A percentile compares a stretch with the other conserved stretches of the same genome.
These are phyloP conservation scores for Arthrinium puccinioides DNA, from an alignment of 2,329 filamentous ascomycete species.

Conservation along the genomic window DNA sequence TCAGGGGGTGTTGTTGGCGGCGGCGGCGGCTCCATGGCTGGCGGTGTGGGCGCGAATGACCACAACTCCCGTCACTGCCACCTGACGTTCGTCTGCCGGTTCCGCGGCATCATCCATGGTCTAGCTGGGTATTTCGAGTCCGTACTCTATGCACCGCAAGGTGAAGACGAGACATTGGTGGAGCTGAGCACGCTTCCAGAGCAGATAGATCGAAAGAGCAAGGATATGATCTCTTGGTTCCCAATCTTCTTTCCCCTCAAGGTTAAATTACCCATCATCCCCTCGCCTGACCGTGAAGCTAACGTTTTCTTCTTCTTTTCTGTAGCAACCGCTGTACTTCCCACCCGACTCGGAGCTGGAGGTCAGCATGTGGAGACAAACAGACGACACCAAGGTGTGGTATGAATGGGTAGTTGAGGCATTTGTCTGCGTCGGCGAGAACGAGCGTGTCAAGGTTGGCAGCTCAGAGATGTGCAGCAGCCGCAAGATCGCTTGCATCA, in stretches of 20 bases:
- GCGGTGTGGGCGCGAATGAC: conserved; percentile 76
- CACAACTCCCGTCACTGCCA: conserved; percentile 82
- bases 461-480: conserved; percentile 62
- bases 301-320: too few relatives aligned
- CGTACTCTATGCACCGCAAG: conserved; percentile 66
- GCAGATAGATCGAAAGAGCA: conserved; percentile 85
- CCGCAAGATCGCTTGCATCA: conserved; percentile 62
- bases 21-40: conserved; percentile 65
- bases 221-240: conserved; percentile 99
- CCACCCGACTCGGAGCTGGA: conserved; percentile 80
- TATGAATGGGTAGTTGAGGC: conserved; percentile 97
- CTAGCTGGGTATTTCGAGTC: conserved; percentile 94
- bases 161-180: conserved; percentile 43
- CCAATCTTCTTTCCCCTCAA: conserved; percentile 96
- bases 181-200: conserved; percentile 92
- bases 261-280: conserved; percentile 42
- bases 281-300: not conserved
- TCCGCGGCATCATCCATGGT: conserved; percentile 81
- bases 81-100: conserved; percentile 68
- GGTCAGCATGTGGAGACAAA: conserved; percentile 92
- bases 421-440: conserved; percentile 58
- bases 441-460: conserved; percentile 56
- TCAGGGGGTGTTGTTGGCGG: conserved; percentile 59
- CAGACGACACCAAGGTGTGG: conserved; percentile 93
- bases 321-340: conserved; percentile 75